Percentiles rank a stretch among this genome's conserved stretches.
Evolutionary conservation across 306 rosid species (phyloP).

Genomic region (Casuarina glauca): DNA sequence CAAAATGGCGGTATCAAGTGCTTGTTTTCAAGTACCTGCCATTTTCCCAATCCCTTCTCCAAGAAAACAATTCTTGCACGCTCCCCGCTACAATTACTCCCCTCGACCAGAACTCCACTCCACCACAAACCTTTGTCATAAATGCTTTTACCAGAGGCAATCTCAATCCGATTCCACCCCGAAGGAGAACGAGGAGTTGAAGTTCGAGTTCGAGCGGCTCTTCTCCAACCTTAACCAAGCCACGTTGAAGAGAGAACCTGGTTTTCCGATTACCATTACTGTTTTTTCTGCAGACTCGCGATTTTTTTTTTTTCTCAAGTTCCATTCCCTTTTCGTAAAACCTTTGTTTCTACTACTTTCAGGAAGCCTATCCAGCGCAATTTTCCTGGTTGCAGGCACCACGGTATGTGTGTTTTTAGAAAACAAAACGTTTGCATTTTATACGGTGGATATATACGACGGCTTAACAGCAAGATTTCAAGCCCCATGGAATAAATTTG

Average conservation of each 20-base stretch:
- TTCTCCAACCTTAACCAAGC: constrained; percentile 75
- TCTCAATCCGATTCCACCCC: constrained; percentile 31
- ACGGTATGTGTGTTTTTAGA: constrained; percentile 42
- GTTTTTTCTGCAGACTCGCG: constrained; percentile 7
- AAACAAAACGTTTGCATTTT: neutral
- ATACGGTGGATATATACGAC: neutral
- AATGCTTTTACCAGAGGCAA: constrained; percentile 44
- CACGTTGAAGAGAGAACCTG: constrained; percentile 77
- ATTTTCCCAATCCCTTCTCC: constrained; percentile 19
- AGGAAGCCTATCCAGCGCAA: constrained; percentile 73
- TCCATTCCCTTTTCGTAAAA: neutral
- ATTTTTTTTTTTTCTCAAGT: neutral
- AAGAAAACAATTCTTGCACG: constrained; percentile 25
- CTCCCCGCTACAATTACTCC: neutral
- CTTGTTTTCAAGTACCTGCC: constrained; percentile 21
- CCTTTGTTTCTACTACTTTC: constrained; percentile 12
- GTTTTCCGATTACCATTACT: constrained; percentile 31
- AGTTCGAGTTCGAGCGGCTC: constrained; percentile 48
- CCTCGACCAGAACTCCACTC: constrained; percentile 22
- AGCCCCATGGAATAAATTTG: neutral
- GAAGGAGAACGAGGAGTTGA: constrained; percentile 19
- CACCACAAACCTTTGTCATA: constrained; percentile 20
- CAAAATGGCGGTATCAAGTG: constrained; percentile 18
- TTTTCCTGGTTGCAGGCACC: constrained; percentile 71
- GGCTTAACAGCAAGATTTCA: neutral